phyloP scores from a whole-genome alignment of 345 rosid species.

The Noccaea caerulescens region DNA sequence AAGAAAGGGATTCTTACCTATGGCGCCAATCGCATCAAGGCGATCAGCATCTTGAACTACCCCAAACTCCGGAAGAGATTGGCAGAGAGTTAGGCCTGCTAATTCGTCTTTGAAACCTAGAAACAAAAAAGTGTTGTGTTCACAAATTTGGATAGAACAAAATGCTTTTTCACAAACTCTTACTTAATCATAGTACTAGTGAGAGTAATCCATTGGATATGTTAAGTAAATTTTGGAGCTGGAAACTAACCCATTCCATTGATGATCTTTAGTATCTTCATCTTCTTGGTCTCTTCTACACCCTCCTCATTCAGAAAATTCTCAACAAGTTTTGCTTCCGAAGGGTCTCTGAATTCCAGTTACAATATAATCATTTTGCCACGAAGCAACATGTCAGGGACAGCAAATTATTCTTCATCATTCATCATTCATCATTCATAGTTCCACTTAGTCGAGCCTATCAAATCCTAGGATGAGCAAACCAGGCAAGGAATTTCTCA shows the following conservation, averaged over 20 bases:
- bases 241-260: slow-evolving; percentile 70
- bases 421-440: background rate
- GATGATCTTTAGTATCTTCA: slow-evolving; percentile 65
- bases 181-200: background rate
- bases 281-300: slow-evolving; percentile 61
- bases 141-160: background rate
- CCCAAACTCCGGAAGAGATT: slow-evolving; percentile 66
- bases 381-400: background rate
- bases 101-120: slow-evolving; percentile 86
- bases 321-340: slow-evolving; percentile 68
- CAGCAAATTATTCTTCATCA: background rate
- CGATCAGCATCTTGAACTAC: slow-evolving; percentile 97
- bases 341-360: slow-evolving; percentile 57
- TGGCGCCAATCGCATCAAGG: slow-evolving; percentile 90
- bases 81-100: slow-evolving; percentile 47
- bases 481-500: background rate
- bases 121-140: slow-evolving; percentile 22
- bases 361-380: background rate
- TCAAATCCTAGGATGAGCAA: slow-evolving; percentile 7
- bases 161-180: background rate
- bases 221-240: slow-evolving; percentile 4
- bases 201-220: background rate
- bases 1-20: slow-evolving; percentile 54
- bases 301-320: slow-evolving; percentile 76
- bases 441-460: slow-evolving; percentile 1